phyloP scores from a whole-genome alignment of 495 filamentous ascomycete species.

The Daldinia caldariorum region DNA sequence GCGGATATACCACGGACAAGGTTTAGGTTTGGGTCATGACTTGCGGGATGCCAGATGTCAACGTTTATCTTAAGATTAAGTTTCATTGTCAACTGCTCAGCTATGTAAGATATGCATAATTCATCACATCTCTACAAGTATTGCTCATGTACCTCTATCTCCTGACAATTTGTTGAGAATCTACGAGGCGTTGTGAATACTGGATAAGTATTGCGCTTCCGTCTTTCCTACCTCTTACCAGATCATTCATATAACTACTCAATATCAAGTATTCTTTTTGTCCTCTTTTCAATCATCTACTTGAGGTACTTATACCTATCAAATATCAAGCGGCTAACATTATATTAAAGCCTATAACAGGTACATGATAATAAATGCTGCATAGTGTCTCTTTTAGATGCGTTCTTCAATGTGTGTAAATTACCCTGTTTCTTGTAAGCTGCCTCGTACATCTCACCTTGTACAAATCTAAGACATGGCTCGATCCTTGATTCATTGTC shows the following conservation, averaged over 20 bases:
- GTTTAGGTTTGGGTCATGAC: slow-evolving; percentile 23
- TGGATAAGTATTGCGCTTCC: too few relatives aligned
- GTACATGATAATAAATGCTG: neutral
- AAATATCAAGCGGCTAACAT: too few relatives aligned
- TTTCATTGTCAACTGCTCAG: slow-evolving; percentile 10
- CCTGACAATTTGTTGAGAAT: too few relatives aligned
- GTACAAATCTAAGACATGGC: slow-evolving; percentile 44
- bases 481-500: slow-evolving; percentile 34
- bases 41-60: slow-evolving; percentile 18
- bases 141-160: neutral
- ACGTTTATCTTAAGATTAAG: slow-evolving; percentile 25
- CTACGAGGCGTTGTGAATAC: too few relatives aligned
- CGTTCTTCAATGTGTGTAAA: neutral
- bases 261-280: too few relatives aligned
- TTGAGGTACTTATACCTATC: neutral
- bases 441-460: slow-evolving; percentile 23
- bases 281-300: neutral
- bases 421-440: neutral
- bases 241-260: too few relatives aligned
- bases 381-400: slow-evolving; percentile 15
- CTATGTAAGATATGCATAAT: neutral
- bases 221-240: too few relatives aligned
- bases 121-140: neutral
- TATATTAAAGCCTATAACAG: neutral
- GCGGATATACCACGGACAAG: neutral